phyloP scores from a whole-genome alignment of 208 protist species.

The Blastocrithidia nonstop region DNA sequence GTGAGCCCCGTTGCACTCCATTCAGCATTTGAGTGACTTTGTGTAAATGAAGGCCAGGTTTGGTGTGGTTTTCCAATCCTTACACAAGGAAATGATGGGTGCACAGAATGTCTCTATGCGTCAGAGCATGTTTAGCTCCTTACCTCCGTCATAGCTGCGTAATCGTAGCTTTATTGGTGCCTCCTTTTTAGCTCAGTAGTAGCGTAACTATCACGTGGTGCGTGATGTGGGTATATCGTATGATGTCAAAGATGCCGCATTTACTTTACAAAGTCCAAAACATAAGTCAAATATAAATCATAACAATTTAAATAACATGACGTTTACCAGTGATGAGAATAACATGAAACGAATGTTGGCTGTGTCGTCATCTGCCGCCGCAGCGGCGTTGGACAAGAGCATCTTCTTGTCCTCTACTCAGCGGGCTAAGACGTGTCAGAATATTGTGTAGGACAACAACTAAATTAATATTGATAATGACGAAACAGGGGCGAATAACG shows the following conservation, averaged over 20 bases:
- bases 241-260: too few species aligned
- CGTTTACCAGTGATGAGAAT: too few species aligned
- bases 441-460: too few species aligned
- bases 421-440: too few species aligned
- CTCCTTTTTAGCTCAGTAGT: conserved; percentile 7
- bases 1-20: conserved; percentile 14
- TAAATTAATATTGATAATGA: too few species aligned
- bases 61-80: conserved; percentile 12
- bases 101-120: conserved; percentile 9
- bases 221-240: not conserved
- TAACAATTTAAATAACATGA: too few species aligned
- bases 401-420: too few species aligned
- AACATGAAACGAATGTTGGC: too few species aligned
- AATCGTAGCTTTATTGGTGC: conserved; percentile 10
- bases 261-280: not conserved
- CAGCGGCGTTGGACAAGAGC: too few species aligned
- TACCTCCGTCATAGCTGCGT: not conserved
- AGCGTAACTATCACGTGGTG: conserved; percentile 6
- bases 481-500: too few species aligned
- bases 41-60: conserved; percentile 18
- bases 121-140: conserved; percentile 2
- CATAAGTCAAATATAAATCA: not conserved
- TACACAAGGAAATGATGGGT: conserved; percentile 20
- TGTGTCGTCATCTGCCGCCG: too few species aligned
- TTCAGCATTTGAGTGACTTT: conserved; percentile 24